Evolutionary conservation across 352 stramenopile genomes (phyloP).

Genomic region (Pythium sp.): DNA sequence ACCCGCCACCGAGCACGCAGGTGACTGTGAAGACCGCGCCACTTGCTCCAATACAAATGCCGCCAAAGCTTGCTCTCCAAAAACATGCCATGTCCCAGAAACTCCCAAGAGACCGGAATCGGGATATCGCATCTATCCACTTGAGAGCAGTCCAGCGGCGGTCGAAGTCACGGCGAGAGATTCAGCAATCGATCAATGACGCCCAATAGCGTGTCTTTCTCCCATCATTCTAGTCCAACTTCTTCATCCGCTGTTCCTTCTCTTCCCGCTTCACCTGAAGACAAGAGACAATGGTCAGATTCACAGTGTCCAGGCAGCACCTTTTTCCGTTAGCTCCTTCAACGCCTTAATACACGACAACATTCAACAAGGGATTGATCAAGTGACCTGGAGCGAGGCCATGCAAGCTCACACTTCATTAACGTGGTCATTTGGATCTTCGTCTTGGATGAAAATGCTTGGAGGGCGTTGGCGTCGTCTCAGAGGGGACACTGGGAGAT

Average conservation of each 20-base stretch:
- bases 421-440: constrained; percentile 22
- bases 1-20: not conserved
- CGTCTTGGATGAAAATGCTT: constrained; percentile 24
- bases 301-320: not conserved
- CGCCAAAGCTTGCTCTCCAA: constrained; percentile 9
- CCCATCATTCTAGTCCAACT: not conserved
- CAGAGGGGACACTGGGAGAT: constrained; percentile 33
- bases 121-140: constrained; percentile 61
- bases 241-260: not conserved
- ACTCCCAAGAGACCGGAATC: constrained; percentile 48
- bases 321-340: not conserved
- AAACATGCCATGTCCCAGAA: constrained; percentile 12
- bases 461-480: constrained; percentile 27
- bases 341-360: not conserved
- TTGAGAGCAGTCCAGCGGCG: constrained; percentile 53
- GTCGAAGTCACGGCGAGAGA: constrained; percentile 33
- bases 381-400: not conserved
- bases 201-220: constrained; percentile 11
- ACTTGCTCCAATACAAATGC: constrained; percentile 14
- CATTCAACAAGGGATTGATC: constrained; percentile 2
- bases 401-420: constrained; percentile 27
- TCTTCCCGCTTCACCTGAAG: not conserved
- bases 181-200: constrained; percentile 28
- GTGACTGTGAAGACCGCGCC: not conserved
- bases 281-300: too few relatives aligned